Percentiles rank a stretch among this genome's conserved stretches.
phyloP scores from a whole-genome alignment of 192 early-diverging fungal genomes.

The Diversispora eburnea region DNA sequence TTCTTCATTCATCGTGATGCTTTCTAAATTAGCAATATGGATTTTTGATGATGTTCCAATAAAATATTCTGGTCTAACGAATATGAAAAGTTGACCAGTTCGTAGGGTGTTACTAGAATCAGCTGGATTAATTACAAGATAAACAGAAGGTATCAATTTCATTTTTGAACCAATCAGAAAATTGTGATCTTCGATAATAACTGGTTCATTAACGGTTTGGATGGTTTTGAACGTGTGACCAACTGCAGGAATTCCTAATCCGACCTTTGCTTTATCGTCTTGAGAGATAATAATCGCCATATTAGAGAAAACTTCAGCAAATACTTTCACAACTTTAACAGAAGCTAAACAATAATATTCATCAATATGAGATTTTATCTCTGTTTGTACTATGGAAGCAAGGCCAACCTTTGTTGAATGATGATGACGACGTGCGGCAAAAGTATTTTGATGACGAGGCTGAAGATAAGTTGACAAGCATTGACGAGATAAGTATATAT shows the following conservation, averaged over 20 bases:
- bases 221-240: neutral
- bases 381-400: neutral
- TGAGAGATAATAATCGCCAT: neutral
- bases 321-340: neutral
- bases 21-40: neutral
- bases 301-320: neutral
- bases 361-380: neutral
- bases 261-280: slow-evolving; percentile 5
- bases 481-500: neutral
- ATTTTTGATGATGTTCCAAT: neutral
- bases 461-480: neutral
- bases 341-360: slow-evolving; percentile 16
- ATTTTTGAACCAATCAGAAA: neutral
- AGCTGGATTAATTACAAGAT: neutral
- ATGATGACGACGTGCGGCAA: neutral
- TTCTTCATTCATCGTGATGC: neutral
- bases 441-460: neutral
- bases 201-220: neutral
- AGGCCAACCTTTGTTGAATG: neutral
- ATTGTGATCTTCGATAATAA: neutral
- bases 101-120: neutral
- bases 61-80: neutral
- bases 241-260: neutral
- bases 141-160: slow-evolving; percentile 7
- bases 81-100: neutral